A percentile compares a stretch with the other conserved stretches of the same genome.
These are phyloP conservation scores for Fusarium sp. DNA, from an alignment of 2,329 filamentous ascomycete species.

Conservation along the genomic window DNA sequence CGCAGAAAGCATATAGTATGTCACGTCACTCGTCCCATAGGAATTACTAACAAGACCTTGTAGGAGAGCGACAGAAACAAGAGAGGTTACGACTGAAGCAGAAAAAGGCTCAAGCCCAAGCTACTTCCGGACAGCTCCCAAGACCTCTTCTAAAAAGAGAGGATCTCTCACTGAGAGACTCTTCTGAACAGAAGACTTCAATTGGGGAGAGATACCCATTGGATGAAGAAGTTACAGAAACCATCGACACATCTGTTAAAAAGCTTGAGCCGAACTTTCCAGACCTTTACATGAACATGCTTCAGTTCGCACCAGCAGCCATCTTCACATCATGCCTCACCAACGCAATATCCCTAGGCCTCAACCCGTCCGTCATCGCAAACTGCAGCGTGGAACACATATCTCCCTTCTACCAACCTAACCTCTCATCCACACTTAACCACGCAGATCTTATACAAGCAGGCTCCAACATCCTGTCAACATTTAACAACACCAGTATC, in stretches of 20 bases:
- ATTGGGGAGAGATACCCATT: accelerated
- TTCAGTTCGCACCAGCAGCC: conserved; percentile 24
- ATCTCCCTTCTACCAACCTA: conserved; percentile 41
- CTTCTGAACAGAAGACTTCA: accelerated
- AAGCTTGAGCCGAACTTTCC: not conserved
- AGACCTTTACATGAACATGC: conserved; percentile 21
- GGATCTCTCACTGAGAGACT: accelerated
- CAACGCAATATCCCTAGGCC: conserved; percentile 33
- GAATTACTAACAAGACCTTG: accelerated
- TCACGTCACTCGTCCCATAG: accelerated
- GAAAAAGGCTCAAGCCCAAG: not conserved
- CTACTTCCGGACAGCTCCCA: not conserved
- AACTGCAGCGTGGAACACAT: conserved; percentile 17
- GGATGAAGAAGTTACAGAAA: not conserved
- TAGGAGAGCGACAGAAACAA: conserved; percentile 36
- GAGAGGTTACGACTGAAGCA: not conserved
- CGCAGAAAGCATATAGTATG: conserved; percentile 40
- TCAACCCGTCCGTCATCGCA: conserved; percentile 19
- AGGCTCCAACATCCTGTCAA: not conserved
- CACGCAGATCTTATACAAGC: conserved; percentile 8
- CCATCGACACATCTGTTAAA: not conserved
- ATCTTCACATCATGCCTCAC: conserved; percentile 34
- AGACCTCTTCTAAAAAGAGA: not conserved
- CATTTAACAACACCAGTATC: not conserved
- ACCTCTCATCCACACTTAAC: not conserved